A percentile compares a stretch with the other conserved stretches of the same genome.
Conservation (phyloP, 225 moss, liverwort and hornwort species). For the Antitrichia curtipendula region DNA sequence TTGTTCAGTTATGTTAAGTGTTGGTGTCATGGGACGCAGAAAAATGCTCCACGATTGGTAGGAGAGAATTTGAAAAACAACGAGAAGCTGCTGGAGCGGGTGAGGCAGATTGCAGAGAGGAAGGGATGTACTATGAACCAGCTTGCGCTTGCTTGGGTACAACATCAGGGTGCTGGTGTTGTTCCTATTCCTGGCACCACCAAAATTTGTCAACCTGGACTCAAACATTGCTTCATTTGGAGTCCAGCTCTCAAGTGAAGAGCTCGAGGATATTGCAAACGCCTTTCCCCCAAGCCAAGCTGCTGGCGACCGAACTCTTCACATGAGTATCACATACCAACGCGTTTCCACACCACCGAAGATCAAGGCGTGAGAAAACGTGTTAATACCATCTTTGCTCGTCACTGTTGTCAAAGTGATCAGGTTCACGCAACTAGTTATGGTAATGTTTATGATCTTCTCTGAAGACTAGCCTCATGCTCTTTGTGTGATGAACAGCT, state of each 20-base stretch:
- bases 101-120: slow-evolving; percentile 4
- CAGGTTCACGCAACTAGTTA: neutral
- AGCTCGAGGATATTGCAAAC: slow-evolving; percentile 32
- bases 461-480: neutral
- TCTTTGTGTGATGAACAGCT: neutral
- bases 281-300: slow-evolving; percentile 27
- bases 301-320: slow-evolving; percentile 18
- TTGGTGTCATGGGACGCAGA: neutral
- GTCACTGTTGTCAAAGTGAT: neutral
- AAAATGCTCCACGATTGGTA: slow-evolving; percentile 11
- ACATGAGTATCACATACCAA: slow-evolving; percentile 16
- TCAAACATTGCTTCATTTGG: slow-evolving; percentile 35
- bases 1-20: neutral
- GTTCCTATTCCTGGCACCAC: slow-evolving; percentile 35
- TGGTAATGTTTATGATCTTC: neutral
- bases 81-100: slow-evolving; percentile 16
- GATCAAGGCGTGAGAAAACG: neutral
- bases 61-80: slow-evolving; percentile 15
- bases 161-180: slow-evolving; percentile 10
- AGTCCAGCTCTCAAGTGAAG: slow-evolving; percentile 23
- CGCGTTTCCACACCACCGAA: slow-evolving; percentile 10
- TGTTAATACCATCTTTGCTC: neutral
- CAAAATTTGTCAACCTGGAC: slow-evolving; percentile 37
- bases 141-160: slow-evolving; percentile 29
- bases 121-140: slow-evolving; percentile 15